phyloP scores from a whole-genome alignment of 768 basidiomycete genomes.

The Rossbeevera mucosa region DNA sequence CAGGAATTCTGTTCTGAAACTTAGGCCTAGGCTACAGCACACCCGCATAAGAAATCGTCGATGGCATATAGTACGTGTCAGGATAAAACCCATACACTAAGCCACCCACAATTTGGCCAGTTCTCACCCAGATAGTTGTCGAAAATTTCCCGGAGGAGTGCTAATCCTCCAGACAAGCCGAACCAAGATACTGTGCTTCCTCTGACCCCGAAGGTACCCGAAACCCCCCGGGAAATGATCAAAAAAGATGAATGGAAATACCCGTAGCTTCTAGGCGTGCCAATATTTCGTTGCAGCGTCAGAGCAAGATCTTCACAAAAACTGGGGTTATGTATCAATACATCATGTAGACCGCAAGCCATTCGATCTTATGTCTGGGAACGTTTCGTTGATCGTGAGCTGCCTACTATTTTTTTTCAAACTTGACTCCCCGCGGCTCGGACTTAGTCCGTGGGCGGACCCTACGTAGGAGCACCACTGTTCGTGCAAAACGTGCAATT shows the following conservation, averaged over 20 bases:
- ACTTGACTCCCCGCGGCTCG: neutral
- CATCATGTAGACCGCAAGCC: neutral
- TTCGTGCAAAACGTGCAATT: no score
- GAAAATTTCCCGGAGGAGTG: no score
- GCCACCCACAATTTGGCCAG: neutral
- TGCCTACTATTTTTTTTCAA: neutral
- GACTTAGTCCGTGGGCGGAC: no score
- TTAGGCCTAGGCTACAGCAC: neutral
- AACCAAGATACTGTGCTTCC: neutral
- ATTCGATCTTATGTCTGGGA: neutral
- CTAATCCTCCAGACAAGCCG: neutral
- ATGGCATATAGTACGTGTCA: neutral
- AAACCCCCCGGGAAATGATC: neutral
- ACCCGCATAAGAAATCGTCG: neutral
- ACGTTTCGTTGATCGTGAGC: neutral
- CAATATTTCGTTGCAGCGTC: neutral
- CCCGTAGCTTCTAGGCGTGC: neutral
- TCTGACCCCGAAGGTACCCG: neutral
- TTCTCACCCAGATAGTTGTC: neutral
- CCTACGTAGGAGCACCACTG: no score
- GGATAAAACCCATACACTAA: neutral
- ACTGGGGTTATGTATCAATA: neutral
- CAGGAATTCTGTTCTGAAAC: neutral
- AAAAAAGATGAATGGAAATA: neutral
- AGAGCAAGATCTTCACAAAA: neutral